Base-by-base conservation (phyloP, 768 basidiomycete species). In the Boletus sensibilis region DNA sequence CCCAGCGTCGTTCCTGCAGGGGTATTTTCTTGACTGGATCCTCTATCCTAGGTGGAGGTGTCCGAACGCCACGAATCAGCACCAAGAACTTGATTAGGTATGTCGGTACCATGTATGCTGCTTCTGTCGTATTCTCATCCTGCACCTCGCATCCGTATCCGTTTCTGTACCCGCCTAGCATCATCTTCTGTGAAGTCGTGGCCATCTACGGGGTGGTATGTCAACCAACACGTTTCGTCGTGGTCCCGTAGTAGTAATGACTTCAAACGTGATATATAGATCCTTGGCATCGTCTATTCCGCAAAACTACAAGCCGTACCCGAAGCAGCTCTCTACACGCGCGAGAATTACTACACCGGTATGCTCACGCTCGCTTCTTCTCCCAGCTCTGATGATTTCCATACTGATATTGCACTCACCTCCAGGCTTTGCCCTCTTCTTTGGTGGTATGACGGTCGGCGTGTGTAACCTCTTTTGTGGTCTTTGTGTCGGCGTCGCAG, bases 141-240 rank as follows among this genome's bases (percentile, higher is more conserved):
- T 27, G 18, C 21, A 2, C 40, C 2, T 42, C 45, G 20, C 38
- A 27, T 33, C 10, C 21, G 13, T 4, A 29, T 56, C 18, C 40
- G 18, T 18, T 13, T 9, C 8, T 16, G 34, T 10, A 21, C 48
- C 20, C 39, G 13, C 14, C 9, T 8, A 98, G 96, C 63, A 94
- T 98, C 78, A 98, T 99, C 68, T 98, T 98, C 80, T 98, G 96
- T 73, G 96, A 98, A 78, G 97, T 98, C 68, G 95, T 99, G 29
- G 97, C 96, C 56, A 98, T 99, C 68, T 98, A 98, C 76, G 97
- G 91, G 55, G 92, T 93, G 50, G 92, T 94, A 74, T 57, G 89
- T 80, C 18, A 5, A 44, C 11, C 12, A 11, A 44, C 29, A 12
- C 13, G 12, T 13, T 27, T 29, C 14, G 4, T 37, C 27, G 4